Conservation (phyloP, 2,329 filamentous ascomycete species). For the Torrubiellomyces zombiae region DNA sequence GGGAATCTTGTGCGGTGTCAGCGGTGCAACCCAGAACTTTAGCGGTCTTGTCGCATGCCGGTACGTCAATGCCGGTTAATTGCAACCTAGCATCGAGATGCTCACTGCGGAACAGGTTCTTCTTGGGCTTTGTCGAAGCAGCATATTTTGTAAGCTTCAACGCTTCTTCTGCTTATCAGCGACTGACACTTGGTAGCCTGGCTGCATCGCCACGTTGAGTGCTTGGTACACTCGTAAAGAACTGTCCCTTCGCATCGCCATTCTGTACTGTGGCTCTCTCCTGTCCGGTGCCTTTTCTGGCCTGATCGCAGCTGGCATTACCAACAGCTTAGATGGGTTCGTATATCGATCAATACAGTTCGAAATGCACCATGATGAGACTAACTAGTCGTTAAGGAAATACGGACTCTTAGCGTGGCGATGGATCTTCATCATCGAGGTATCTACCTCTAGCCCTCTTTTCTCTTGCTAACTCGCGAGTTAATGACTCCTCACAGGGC, state of each 20-base stretch:
- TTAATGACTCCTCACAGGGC: too few relatives aligned
- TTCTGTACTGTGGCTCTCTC: slow-evolving; percentile 51
- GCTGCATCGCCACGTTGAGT: slow-evolving; percentile 45
- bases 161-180: not conserved
- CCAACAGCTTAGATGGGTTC: slow-evolving; percentile 45
- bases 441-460: too few relatives aligned
- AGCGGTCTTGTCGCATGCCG: too few relatives aligned
- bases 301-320: slow-evolving; percentile 47
- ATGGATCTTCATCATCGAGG: slow-evolving; percentile 41
- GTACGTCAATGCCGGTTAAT: too few relatives aligned
- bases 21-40: too few relatives aligned
- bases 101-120: too few relatives aligned
- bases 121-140: slow-evolving; percentile 21
- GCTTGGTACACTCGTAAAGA: slow-evolving; percentile 57
- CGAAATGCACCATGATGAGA: too few relatives aligned
- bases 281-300: slow-evolving; percentile 59
- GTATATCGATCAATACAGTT: too few relatives aligned
- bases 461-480: too few relatives aligned
- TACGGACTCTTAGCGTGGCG: slow-evolving; percentile 47
- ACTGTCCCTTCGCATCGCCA: slow-evolving; percentile 45
- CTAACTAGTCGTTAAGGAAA: too few relatives aligned
- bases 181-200: slow-evolving; percentile 19
- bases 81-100: too few relatives aligned
- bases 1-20: too few relatives aligned
- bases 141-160: slow-evolving; percentile 22